phyloP scores from a whole-genome alignment of 495 filamentous ascomycete genomes.

The Penicillium salamii region DNA sequence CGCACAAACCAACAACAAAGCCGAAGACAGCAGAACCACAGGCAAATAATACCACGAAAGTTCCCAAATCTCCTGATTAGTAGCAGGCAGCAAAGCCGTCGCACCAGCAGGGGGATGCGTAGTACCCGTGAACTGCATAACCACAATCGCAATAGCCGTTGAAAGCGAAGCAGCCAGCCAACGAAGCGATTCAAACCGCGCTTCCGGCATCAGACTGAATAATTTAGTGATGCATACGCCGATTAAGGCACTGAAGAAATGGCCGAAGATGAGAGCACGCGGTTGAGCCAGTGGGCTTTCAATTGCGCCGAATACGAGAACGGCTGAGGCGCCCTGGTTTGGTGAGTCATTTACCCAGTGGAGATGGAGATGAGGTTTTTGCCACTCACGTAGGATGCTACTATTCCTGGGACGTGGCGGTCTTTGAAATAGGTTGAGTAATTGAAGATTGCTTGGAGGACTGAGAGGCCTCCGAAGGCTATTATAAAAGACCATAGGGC shows the following conservation, averaged over 20 bases:
- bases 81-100: constrained; percentile 70
- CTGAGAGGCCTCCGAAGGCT: constrained; percentile 33
- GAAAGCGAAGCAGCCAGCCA: constrained; percentile 68
- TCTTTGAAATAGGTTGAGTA: constrained; percentile 30
- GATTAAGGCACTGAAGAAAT: constrained; percentile 61
- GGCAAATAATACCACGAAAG: constrained; percentile 71
- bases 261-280: constrained; percentile 65
- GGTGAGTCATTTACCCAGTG: background rate
- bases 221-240: constrained; percentile 66
- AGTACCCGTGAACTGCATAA: constrained; percentile 73
- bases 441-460: constrained; percentile 32
- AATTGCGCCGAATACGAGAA: constrained; percentile 65
- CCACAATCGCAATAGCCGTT: constrained; percentile 58
- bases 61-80: constrained; percentile 47
- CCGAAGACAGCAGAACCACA: constrained; percentile 59
- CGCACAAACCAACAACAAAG: constrained; percentile 58
- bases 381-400: constrained; percentile 33
- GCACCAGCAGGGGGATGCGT: constrained; percentile 83
- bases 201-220: constrained; percentile 53
- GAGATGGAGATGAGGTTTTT: background rate
- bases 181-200: constrained; percentile 47
- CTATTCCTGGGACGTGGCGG: constrained; percentile 30
- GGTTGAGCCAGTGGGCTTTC: constrained; percentile 75
- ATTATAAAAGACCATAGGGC: constrained; percentile 35
- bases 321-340: constrained; percentile 64